Conservation (phyloP, 805 yeast genomes). For the Lipomyces chichibuensis region DNA sequence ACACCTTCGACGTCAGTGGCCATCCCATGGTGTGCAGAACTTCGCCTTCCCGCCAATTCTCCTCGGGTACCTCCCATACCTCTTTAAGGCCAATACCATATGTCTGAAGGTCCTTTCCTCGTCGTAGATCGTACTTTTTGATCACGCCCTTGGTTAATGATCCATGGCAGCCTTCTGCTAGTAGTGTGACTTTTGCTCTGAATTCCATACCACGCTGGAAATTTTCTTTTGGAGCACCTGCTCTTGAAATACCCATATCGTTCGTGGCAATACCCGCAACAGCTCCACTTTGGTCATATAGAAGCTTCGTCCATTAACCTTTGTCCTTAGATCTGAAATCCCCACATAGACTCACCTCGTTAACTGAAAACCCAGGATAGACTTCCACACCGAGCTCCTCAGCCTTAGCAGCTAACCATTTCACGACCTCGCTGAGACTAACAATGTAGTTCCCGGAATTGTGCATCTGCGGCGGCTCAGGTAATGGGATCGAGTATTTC, state of each 20-base stretch:
- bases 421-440: constrained; percentile 77
- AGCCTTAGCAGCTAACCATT: constrained; percentile 82
- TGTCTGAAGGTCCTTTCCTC: constrained; percentile 69
- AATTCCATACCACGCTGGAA: constrained; percentile 98
- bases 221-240: constrained; percentile 75
- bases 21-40: constrained; percentile 89
- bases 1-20: constrained; percentile 72
- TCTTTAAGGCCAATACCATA: constrained; percentile 96
- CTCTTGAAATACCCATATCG: constrained; percentile 81
- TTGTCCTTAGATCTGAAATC: neutral
- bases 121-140: constrained; percentile 66
- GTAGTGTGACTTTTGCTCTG: constrained; percentile 82
- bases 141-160: constrained; percentile 81
- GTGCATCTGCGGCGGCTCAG: constrained; percentile 90
- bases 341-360: constrained; percentile 22
- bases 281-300: constrained; percentile 56
- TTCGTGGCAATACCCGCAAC: constrained; percentile 92
- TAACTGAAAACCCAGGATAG: constrained; percentile 85
- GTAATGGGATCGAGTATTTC: constrained; percentile 67
- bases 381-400: constrained; percentile 92
- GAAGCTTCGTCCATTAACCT: constrained; percentile 48
- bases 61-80: constrained; percentile 92
- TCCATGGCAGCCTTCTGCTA: constrained; percentile 99
- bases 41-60: constrained; percentile 75
- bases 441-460: constrained; percentile 86